Evolutionary conservation across 1,284 basidiomycete species (phyloP).

Genomic region (Dichomitus squalens): DNA sequence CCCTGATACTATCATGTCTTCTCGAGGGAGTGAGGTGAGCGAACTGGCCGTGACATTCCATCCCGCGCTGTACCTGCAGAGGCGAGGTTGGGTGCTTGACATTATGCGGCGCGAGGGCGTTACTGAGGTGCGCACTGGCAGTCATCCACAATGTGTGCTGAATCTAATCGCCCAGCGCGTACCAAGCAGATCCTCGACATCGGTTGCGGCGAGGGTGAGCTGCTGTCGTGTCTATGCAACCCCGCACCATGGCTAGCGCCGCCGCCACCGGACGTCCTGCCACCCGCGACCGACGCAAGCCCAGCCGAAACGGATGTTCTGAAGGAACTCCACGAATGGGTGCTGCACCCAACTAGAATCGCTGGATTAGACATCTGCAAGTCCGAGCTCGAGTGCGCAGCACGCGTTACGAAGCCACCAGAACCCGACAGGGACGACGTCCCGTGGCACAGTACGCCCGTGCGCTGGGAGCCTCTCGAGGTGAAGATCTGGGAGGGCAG

Average conservation of each 20-base stretch:
- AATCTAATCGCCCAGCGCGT: neutral
- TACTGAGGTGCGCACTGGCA: slow-evolving; percentile 46
- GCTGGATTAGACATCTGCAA: slow-evolving; percentile 69
- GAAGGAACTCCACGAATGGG: slow-evolving; percentile 9
- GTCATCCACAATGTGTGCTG: neutral
- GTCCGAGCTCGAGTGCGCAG: slow-evolving; percentile 53
- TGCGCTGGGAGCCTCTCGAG: slow-evolving; percentile 75
- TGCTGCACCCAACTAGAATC: slow-evolving; percentile 59
- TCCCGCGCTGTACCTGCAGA: slow-evolving; percentile 71
- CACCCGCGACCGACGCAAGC: neutral
- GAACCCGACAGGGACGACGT: neutral
- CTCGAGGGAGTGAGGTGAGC: neutral
- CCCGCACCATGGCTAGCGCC: slow-evolving; percentile 65
- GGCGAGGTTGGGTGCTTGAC: slow-evolving; percentile 73
- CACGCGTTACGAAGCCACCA: slow-evolving; percentile 45
- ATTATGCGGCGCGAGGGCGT: slow-evolving; percentile 61
- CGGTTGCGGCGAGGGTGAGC: slow-evolving; percentile 78
- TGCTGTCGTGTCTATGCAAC: slow-evolving; percentile 70
- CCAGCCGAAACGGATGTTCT: neutral
- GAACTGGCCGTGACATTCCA: slow-evolving; percentile 68
- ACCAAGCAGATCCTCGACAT: slow-evolving; percentile 68
- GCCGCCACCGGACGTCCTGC: slow-evolving; percentile 15
- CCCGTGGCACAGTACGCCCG: slow-evolving; percentile 18
- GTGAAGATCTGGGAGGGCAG: slow-evolving; percentile 84
- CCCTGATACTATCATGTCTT: slow-evolving; percentile 12